Evolutionary conservation across 116 monocot genomes (phyloP).

Genomic region (Dioscorea cayenensis): DNA sequence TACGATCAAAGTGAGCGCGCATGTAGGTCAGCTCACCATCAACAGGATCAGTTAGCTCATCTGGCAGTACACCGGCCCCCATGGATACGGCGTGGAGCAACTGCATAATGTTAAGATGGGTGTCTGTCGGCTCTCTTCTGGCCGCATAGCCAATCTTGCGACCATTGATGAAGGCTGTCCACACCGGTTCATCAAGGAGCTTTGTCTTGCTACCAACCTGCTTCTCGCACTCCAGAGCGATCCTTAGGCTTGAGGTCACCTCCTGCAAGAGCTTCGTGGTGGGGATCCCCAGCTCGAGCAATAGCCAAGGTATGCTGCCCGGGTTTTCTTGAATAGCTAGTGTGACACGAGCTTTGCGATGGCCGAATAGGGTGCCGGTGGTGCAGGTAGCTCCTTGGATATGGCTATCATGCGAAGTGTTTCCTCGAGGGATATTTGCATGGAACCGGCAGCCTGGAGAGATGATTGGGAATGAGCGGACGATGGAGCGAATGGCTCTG

Average conservation of each 20-base stretch:
- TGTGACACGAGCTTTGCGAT: slow-evolving; percentile 18
- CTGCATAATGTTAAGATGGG: slow-evolving; percentile 11
- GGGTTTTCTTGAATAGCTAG: slow-evolving; percentile 16
- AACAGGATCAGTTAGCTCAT: neutral
- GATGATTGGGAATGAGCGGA: slow-evolving; percentile 80
- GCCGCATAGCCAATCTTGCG: slow-evolving; percentile 14
- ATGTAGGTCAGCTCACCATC: slow-evolving; percentile 17
- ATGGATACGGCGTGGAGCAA: slow-evolving; percentile 14
- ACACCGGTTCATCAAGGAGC: slow-evolving; percentile 9
- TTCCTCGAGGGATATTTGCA: slow-evolving; percentile 8
- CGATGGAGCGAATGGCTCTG: slow-evolving; percentile 46
- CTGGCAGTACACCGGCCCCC: slow-evolving; percentile 14
- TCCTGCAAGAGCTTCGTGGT: slow-evolving; percentile 12
- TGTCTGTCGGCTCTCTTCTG: neutral
- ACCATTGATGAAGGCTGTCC: slow-evolving; percentile 13
- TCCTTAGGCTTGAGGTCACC: slow-evolving; percentile 4
- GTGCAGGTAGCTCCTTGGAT: slow-evolving; percentile 11
- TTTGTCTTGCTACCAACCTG: neutral
- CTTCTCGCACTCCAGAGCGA: slow-evolving; percentile 19
- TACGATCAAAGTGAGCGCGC: slow-evolving; percentile 7
- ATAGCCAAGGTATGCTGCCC: slow-evolving; percentile 2
- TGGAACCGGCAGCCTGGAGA: slow-evolving; percentile 33
- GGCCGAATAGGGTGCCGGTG: slow-evolving; percentile 23
- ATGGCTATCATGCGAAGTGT: slow-evolving; percentile 25
- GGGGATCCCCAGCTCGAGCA: slow-evolving; percentile 11